A percentile compares a stretch with the other conserved stretches of the same genome.
These are phyloP conservation scores for Brettanomyces sp. DNA, from an alignment of 805 yeast species.

Conservation along the genomic window DNA sequence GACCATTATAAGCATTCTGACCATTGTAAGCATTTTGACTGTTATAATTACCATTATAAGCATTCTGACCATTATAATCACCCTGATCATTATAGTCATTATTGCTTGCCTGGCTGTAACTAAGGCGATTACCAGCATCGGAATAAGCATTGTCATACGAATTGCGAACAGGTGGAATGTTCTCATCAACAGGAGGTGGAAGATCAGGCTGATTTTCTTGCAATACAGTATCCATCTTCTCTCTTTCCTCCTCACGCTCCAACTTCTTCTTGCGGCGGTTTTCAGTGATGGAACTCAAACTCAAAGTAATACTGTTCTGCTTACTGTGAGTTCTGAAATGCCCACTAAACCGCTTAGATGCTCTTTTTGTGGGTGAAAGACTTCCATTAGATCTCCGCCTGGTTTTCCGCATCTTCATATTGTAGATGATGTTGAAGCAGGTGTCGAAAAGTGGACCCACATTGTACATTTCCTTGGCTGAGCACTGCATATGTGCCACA, in stretches of 20 bases:
- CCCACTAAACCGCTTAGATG: constrained; percentile 5
- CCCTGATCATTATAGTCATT: too few species aligned
- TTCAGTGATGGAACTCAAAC: constrained; percentile 2
- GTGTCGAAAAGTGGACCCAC: constrained; percentile 57
- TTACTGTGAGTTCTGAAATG: constrained; percentile 17
- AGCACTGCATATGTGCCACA: constrained; percentile 65
- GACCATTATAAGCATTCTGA: not conserved
- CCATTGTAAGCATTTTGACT: too few species aligned
- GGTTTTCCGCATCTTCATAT: constrained; percentile 9
- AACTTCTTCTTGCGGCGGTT: not conserved
- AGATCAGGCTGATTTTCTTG: too few species aligned
- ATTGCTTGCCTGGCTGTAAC: too few species aligned
- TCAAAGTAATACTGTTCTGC: constrained; percentile 5
- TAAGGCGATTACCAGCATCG: too few species aligned
- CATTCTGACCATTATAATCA: not conserved
- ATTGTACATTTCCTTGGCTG: constrained; percentile 63
- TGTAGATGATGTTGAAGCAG: constrained; percentile 28
- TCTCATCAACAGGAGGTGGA: too few species aligned
- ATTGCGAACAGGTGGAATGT: too few species aligned
- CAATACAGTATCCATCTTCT: not conserved
- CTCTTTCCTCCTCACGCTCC: not conserved
- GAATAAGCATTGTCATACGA: too few species aligned
- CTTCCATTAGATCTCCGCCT: constrained; percentile 8
- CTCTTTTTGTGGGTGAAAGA: constrained; percentile 5
- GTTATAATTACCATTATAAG: not conserved